phyloP scores from a whole-genome alignment of 257 asterid species.

The Pogostemon cablin region DNA sequence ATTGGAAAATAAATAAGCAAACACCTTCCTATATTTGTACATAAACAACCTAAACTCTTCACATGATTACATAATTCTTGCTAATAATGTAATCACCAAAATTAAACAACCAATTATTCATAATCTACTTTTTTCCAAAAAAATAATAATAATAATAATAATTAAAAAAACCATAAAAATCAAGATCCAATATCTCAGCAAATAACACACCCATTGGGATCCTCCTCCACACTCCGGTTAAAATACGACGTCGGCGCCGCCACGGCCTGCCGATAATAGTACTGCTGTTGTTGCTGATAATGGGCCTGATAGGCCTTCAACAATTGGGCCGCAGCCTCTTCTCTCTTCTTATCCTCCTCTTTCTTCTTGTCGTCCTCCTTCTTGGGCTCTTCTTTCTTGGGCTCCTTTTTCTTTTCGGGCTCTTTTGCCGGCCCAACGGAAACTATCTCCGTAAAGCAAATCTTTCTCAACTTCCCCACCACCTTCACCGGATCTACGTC shows the following conservation, averaged over 20 bases:
- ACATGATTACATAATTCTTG: too few relatives aligned
- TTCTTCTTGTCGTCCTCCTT: conserved; percentile 43
- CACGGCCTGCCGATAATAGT: conserved; percentile 35
- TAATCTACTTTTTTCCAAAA: too few relatives aligned
- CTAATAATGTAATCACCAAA: too few relatives aligned
- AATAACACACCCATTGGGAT: conserved; percentile 57
- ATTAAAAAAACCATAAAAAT: too few relatives aligned
- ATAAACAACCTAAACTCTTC: too few relatives aligned
- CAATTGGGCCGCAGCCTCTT: conserved; percentile 34
- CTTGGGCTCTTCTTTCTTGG: conserved; percentile 50
- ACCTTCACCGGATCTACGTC: conserved; percentile 60
- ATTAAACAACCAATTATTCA: too few relatives aligned
- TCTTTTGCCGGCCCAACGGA: conserved; percentile 83
- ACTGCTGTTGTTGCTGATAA: conserved; percentile 43
- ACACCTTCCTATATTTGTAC: too few relatives aligned
- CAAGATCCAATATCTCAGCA: conserved; percentile 29
- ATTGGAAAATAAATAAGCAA: too few relatives aligned
- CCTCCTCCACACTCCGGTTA: conserved; percentile 50
- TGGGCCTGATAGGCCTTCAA: conserved; percentile 43
- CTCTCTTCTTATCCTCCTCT: conserved; percentile 47
- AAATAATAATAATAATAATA: too few relatives aligned
- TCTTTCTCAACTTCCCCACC: conserved; percentile 60
- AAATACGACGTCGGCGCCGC: conserved; percentile 46
- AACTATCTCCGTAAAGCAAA: conserved; percentile 61
- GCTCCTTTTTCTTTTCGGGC: conserved; percentile 70